Base-by-base conservation (phyloP, 352 stramenopile species). In the Globisporangium apiculatum region DNA sequence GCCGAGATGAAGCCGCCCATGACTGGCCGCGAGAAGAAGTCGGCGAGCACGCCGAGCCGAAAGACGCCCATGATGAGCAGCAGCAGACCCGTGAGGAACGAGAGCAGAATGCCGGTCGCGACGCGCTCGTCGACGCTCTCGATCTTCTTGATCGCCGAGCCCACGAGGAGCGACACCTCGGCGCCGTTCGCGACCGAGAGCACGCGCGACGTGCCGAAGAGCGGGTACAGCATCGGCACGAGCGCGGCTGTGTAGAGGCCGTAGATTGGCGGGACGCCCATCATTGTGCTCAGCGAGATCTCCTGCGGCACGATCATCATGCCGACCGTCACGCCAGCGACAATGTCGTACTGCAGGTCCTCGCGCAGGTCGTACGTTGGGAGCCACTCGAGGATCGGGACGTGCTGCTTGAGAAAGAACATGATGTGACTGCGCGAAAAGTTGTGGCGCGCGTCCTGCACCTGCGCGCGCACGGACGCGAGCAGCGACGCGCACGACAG, bases 231-330 rank as follows among this genome's bases (percentile, higher is more conserved):
- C 68, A 94, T 76, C 14, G 89, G 87, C 54, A 97, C 71, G 47
- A 96, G 64, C 48, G 77, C 76, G 0, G 85, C 85, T 42, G 75
- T 85, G 76, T 97, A 97, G 15, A 98, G 74, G 7, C 89, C 91
- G 67, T 95, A 97, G 53, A 95, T 79, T 1, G 89, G 72, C 6
- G 87, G 86, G 31, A 98, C 75, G 53, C 68, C 68, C 75, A 94
- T 94, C 48, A 97, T 76, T 31, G 91, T 91, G 46, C 81, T 86
- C 61, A 97, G 93, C 61, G 74, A 87, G 75, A 97, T 95, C 55
- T 84, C 79, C 65, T 96, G 86, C 24, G 88, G 88, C 53, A 97
- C 76, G 52, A 91, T 78, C 86, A 97, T 96, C 66, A 97, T 79
- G 54, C 81, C 86, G 41, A 86, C 75, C 5, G 75, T 86, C 40